Evolutionary conservation across 176 grass and related monocot genomes (phyloP), one percentile per base, ranked within the genome.

Genomic region (Phragmites australis): DNA sequence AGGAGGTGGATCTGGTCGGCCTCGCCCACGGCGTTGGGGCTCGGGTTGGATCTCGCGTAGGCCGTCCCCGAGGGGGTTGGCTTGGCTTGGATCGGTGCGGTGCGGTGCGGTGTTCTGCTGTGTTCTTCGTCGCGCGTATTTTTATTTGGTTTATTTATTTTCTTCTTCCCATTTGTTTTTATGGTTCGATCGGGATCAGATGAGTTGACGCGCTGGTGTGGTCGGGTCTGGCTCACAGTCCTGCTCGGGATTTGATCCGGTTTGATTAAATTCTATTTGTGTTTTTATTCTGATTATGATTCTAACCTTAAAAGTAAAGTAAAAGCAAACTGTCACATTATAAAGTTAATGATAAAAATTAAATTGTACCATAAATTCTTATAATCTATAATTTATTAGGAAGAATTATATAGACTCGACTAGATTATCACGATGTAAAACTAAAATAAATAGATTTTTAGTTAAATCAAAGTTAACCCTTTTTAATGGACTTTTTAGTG

Each of bases 1-100:
- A 16, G 65, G 70, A 47, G 71, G 71, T 10, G 82, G 87, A 89
- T 89, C 87, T 85, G 82, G 72, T 42, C 87, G 65, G 76, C 81
- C 60, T 65, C 46, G 47, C 10, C 44, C 63, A n/a, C 79, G 72
- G 45, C 68, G 86, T 44, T 60, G 51, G 68, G 68, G 54, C 60
- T 67, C 25, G 32, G 68, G 68, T 37, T 72, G 81, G 74, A 88
- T 88, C 87, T 84, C 81, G 68, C 81, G 87, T 84, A 75, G 65
- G 87, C 68, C 78, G 80, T 55, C 50, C 75, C 75, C 70, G 65
- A 77, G 68, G 81, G 78, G 29, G 29, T 26, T 34, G 60, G 45
- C 29, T 26, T 25, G 45, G 44, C 73, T 84, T 88, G 87, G 81
- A 77, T 88, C 34, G 60, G 34, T 2, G 5, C 34, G 34, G 62